Evolutionary conservation across 768 basidiomycete species (phyloP).

Genomic region (Leccinum truebloodii): DNA sequence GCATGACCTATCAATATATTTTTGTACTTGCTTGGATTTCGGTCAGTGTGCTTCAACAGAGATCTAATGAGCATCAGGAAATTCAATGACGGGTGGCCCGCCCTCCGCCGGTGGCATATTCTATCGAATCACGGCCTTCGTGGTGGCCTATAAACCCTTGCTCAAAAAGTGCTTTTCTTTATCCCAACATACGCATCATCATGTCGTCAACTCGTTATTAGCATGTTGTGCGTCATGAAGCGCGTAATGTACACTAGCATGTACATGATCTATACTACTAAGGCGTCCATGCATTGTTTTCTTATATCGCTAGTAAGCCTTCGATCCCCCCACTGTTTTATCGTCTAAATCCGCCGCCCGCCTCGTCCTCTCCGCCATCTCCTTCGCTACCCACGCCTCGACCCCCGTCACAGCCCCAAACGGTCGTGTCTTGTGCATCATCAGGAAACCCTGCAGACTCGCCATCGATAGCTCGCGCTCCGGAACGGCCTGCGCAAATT

Average conservation of each 20-base stretch:
- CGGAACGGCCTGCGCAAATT: constrained; percentile 57
- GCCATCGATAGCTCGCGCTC: constrained; percentile 46
- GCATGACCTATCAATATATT: no score
- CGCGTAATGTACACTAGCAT: neutral
- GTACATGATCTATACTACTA: neutral
- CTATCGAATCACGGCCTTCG: no score
- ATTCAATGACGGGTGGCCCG: no score
- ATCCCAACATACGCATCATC: neutral
- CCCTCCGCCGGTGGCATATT: neutral
- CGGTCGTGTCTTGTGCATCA: constrained; percentile 66
- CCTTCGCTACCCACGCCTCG: constrained; percentile 51
- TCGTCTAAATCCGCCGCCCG: neutral
- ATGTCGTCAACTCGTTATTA: neutral
- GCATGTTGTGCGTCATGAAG: neutral
- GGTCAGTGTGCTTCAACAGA: no score
- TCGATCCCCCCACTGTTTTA: neutral
- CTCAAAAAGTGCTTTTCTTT: neutral
- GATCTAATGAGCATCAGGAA: neutral
- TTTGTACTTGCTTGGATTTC: no score
- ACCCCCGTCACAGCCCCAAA: constrained; percentile 51
- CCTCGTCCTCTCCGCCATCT: constrained; percentile 23
- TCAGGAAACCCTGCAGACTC: constrained; percentile 58
- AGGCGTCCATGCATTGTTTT: neutral
- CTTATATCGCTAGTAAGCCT: neutral
- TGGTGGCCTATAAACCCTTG: no score